Conservation (phyloP, 768 basidiomycete species). For the Mycena maculata region DNA sequence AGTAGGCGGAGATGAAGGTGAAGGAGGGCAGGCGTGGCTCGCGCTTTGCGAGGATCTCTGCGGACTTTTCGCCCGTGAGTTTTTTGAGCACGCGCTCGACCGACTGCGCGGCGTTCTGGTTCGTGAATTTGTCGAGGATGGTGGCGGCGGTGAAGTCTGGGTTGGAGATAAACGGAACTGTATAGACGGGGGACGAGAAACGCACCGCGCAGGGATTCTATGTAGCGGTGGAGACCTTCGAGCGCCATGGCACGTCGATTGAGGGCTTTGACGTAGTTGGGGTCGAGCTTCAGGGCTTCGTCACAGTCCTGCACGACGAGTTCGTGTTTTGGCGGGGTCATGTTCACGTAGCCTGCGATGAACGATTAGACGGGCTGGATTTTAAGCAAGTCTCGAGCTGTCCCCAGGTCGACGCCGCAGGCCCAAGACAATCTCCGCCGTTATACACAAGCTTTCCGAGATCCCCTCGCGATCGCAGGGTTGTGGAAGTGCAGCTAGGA, state of each 20-base stretch:
- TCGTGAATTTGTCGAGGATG: slow-evolving; percentile 93
- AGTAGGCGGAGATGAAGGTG: slow-evolving; percentile 88
- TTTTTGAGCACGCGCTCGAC: slow-evolving; percentile 96
- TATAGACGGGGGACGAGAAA: slow-evolving; percentile 12
- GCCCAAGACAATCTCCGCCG: too few relatives aligned
- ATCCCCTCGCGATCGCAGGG: too few relatives aligned
- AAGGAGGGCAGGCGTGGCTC: slow-evolving; percentile 35
- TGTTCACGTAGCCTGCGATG: slow-evolving; percentile 86
- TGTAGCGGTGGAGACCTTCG: slow-evolving; percentile 77
- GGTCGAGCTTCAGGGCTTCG: slow-evolving; percentile 85
- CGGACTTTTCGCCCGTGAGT: slow-evolving; percentile 77
- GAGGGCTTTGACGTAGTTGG: slow-evolving; percentile 88
- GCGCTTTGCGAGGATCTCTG: slow-evolving; percentile 66
- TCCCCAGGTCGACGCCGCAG: too few relatives aligned
- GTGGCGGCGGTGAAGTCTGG: slow-evolving; percentile 96
- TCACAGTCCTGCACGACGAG: slow-evolving; percentile 91
- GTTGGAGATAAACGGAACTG: not conserved
- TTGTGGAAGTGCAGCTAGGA: too few relatives aligned
- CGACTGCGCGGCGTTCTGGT: slow-evolving; percentile 77
- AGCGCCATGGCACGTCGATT: slow-evolving; percentile 90
- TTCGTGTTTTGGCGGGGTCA: slow-evolving; percentile 85
- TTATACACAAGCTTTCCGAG: too few relatives aligned
- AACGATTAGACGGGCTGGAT: not conserved
- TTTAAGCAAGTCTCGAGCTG: too few relatives aligned
- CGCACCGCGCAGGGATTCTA: slow-evolving; percentile 85